Percentiles rank a stretch among this genome's conserved stretches.
Evolutionary conservation across 164 flowering plant species (phyloP).

Genomic region (Aristolochia contorta): DNA sequence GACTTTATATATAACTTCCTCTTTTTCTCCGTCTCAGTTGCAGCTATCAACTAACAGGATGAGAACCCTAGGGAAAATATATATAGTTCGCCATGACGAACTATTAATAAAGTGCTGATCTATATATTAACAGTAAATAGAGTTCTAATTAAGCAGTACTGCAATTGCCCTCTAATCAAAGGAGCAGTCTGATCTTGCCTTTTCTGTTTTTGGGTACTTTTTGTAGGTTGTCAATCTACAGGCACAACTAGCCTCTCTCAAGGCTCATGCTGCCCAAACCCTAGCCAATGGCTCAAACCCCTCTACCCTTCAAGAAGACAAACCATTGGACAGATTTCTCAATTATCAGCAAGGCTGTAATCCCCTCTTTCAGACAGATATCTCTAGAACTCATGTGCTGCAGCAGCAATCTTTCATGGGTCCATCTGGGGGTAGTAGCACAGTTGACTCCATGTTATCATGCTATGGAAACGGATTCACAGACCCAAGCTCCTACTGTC

Average conservation of each 20-base stretch:
- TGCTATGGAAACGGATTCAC: slow-evolving; percentile 15
- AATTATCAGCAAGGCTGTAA: slow-evolving; percentile 33
- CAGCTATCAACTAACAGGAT: too few relatives aligned
- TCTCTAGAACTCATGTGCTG: slow-evolving; percentile 15
- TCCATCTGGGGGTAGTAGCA: not conserved
- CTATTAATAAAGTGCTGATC: not conserved
- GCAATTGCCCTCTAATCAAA: not conserved
- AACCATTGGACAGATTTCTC: slow-evolving; percentile 15
- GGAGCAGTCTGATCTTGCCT: not conserved
- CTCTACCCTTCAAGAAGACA: slow-evolving; percentile 30
- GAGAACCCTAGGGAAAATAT: not conserved
- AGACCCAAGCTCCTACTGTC: slow-evolving; percentile 18
- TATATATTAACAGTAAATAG: not conserved
- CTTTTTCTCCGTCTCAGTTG: too few relatives aligned
- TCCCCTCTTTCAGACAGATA: slow-evolving; percentile 31
- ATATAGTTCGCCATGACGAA: not conserved
- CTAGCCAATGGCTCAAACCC: slow-evolving; percentile 17
- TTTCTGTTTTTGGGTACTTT: not conserved
- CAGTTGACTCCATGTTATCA: slow-evolving; percentile 3
- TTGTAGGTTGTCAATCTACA: slow-evolving; percentile 71
- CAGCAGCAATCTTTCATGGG: not conserved
- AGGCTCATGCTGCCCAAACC: slow-evolving; percentile 57
- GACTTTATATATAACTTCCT: not conserved
- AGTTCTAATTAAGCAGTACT: not conserved
- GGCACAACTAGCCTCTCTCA: slow-evolving; percentile 65